Evolutionary conservation across 1,284 basidiomycete species (phyloP).

Genomic region (Lentinula novae-zelandiae): DNA sequence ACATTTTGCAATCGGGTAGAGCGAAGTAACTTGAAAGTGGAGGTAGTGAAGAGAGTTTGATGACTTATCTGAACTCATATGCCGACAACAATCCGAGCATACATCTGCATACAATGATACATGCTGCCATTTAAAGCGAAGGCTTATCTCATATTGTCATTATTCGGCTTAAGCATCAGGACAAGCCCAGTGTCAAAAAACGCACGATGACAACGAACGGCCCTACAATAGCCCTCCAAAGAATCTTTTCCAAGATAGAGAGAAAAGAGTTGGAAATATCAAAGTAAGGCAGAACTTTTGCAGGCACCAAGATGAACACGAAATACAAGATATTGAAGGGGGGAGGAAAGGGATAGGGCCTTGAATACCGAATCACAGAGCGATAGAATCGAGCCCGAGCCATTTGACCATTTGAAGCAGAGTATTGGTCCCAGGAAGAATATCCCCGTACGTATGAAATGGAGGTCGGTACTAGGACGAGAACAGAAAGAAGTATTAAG

Average conservation of each 20-base stretch:
- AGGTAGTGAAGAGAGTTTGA: neutral
- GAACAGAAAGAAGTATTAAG: neutral
- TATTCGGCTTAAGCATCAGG: neutral
- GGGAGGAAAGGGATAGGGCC: constrained; percentile 41
- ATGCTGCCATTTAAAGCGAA: too few relatives aligned
- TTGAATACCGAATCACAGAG: constrained; percentile 35
- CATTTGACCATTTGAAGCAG: constrained; percentile 34
- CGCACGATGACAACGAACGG: constrained; percentile 31
- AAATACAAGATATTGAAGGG: constrained; percentile 45
- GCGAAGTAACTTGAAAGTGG: neutral
- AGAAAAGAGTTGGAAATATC: constrained; percentile 16
- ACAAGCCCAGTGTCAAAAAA: constrained; percentile 8
- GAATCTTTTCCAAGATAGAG: constrained; percentile 23
- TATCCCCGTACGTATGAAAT: constrained; percentile 11
- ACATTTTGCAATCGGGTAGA: neutral
- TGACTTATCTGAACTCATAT: neutral
- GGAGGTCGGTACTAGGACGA: constrained; percentile 2
- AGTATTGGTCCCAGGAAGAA: constrained; percentile 46
- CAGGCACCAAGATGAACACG: constrained; percentile 25
- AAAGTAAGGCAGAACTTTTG: constrained; percentile 17
- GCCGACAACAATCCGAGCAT: neutral
- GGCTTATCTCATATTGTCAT: neutral
- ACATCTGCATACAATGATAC: neutral
- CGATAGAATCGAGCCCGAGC: constrained; percentile 42
- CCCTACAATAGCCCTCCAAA: constrained; percentile 44